Conservation (phyloP, 1,284 basidiomycete species). For the Apiotrichum veenhuisii region DNA sequence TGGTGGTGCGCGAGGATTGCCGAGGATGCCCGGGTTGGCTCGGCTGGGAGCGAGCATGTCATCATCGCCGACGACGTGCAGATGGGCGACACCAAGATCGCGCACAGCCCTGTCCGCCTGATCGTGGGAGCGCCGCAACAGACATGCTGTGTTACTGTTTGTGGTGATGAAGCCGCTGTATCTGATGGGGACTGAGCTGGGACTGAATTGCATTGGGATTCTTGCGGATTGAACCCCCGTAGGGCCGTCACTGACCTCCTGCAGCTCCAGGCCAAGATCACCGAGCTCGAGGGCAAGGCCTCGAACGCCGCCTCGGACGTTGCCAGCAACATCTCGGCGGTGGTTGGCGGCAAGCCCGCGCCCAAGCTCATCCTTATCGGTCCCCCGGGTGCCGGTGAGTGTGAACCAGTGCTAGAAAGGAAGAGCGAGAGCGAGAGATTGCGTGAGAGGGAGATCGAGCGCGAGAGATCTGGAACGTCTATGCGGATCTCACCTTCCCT, state of each 20-base stretch:
- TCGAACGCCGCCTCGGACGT: neutral
- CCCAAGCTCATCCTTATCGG: constrained; percentile 89
- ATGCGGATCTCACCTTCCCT: neutral
- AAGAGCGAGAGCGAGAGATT: too few relatives aligned
- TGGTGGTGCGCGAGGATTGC: neutral
- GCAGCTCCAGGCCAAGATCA: constrained; percentile 47
- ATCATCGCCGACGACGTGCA: neutral
- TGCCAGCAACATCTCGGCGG: constrained; percentile 26
- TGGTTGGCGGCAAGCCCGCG: constrained; percentile 55
- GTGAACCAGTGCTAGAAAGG: neutral
- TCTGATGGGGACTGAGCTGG: too few relatives aligned
- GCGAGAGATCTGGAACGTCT: too few relatives aligned
- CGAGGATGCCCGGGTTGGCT: neutral
- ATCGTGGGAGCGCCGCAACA: too few relatives aligned
- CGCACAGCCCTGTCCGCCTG: too few relatives aligned
- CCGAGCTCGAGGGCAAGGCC: constrained; percentile 33
- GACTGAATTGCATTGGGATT: too few relatives aligned
- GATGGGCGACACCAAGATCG: neutral
- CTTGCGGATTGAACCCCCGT: neutral
- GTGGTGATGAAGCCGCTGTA: too few relatives aligned
- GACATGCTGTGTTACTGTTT: too few relatives aligned
- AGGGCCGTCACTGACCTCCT: neutral
- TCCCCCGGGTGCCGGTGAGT: constrained; percentile 89
- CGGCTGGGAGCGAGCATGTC: neutral
- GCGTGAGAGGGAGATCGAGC: too few relatives aligned